Base-by-base conservation (phyloP, 257 asterid species). In the Craterostigma plantagineum region DNA sequence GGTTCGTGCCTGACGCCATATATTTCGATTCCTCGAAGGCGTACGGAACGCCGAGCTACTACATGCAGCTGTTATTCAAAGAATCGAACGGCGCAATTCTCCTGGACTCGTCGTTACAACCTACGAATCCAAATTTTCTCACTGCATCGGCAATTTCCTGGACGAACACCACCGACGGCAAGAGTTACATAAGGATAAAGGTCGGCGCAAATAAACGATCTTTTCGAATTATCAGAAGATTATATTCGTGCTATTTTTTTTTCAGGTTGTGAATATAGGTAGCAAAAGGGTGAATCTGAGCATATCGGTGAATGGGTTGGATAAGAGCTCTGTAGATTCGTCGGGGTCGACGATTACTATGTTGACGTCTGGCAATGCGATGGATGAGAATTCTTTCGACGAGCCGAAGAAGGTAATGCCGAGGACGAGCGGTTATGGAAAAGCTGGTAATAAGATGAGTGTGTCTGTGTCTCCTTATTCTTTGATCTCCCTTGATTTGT, bases 21-120 rank as follows among this genome's bases (percentile, higher is more conserved):
- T 94, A 81, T 42, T 85, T 77, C 14, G 70, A 83, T 55, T 75
- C 94, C 47, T 85, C 91, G 42, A 64, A 54, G 42, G 57, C 40
- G 9, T 86, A 81, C 46, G 87, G 94, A 38, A 81, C 94, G 34
- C 96, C 94, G n/a, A 86, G 67, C 63, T 86, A 81, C 55, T 86
- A 94, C 94, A 81, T 86, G 96, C 96, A 86, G 53, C 80, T 63
- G 8, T 65, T 81, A 48, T 86, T 86, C 69, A 68, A 50, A 53
- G 91, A 75, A 35, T 86, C 96, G 7, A 86, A 81, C 18, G 92
- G 83, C 2, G 96, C 96, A 46, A 62, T 47, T 16, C 81, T 86
- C 57, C 73, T 75, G 7, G 66, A 59, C 49, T 68, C 94, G 18
- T 59, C 66, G 9, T 67, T 85, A n/a, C 69, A 66, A 46, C 33